Conservation (phyloP, 2,329 filamentous ascomycete genomes). For the Talaromyces islandicus region DNA sequence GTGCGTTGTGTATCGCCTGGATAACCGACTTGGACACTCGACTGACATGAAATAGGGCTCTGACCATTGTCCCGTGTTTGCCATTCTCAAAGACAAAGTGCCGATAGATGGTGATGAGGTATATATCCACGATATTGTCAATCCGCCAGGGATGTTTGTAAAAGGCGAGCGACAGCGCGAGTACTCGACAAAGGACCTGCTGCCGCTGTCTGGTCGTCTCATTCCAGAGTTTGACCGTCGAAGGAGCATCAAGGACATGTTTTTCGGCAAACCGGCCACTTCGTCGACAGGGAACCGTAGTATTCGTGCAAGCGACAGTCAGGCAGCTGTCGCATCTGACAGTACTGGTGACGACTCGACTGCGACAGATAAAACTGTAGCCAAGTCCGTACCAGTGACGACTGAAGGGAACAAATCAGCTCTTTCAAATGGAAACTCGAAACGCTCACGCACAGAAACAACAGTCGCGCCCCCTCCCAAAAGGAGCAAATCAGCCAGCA, state of each 20-base stretch:
- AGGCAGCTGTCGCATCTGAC: neutral
- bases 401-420: neutral
- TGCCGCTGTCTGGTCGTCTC: conserved; percentile 72
- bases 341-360: neutral
- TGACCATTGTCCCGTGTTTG: conserved; percentile 93
- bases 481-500: conserved; percentile 42
- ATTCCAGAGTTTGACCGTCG: conserved; percentile 84
- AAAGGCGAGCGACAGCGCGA: conserved; percentile 60
- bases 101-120: conserved; percentile 43
- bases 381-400: neutral
- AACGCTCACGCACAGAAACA: conserved; percentile 23
- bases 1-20: conserved; percentile 25
- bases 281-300: conserved; percentile 14
- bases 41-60: conserved; percentile 55
- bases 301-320: neutral
- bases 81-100: conserved; percentile 61
- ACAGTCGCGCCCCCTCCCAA: conserved; percentile 38
- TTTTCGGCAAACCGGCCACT: conserved; percentile 54
- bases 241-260: conserved; percentile 89
- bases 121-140: conserved; percentile 68
- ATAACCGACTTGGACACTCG: neutral
- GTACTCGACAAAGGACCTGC: conserved; percentile 59
- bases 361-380: neutral
- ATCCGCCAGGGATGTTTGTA: conserved; percentile 65
- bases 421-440: conserved; percentile 21